Evolutionary conservation across 23 red algal species (phyloP).

Genomic region (Chondrus crispus): DNA sequence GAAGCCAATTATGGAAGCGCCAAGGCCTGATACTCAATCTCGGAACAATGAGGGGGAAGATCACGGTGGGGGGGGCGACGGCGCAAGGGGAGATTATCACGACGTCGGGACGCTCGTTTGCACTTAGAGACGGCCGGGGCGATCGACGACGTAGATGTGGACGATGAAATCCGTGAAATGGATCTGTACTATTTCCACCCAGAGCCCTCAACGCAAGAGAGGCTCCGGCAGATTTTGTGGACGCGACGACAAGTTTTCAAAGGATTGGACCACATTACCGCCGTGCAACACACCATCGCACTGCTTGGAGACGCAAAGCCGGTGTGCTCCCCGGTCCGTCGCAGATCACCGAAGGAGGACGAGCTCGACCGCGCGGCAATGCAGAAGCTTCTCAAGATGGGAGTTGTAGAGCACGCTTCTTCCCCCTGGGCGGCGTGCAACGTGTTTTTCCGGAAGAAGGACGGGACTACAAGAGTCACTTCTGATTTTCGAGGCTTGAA

Average conservation of each 20-base stretch:
- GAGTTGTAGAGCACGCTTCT: neutral
- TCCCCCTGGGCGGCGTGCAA: neutral
- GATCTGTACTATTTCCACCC: too few species aligned
- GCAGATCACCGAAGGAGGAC: neutral
- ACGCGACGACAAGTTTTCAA: neutral
- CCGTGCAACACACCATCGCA: neutral
- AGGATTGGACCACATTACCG: neutral
- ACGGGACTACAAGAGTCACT: neutral
- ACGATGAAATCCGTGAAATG: too few species aligned
- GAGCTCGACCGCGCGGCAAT: neutral
- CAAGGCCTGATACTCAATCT: too few species aligned
- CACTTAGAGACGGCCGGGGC: too few species aligned
- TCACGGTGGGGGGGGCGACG: too few species aligned
- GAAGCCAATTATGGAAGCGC: too few species aligned
- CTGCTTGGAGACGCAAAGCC: neutral
- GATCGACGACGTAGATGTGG: too few species aligned
- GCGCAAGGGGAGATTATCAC: too few species aligned
- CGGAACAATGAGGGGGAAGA: too few species aligned
- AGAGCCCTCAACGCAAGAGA: too few species aligned
- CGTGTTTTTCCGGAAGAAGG: constrained; percentile 1
- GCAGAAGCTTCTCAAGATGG: neutral
- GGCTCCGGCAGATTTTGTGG: too few species aligned
- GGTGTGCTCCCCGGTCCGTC: neutral
- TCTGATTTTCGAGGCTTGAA: constrained; percentile 41
- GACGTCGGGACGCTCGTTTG: too few species aligned